Base-by-base conservation (phyloP, 2,329 filamentous ascomycete genomes). In the Sclerotinia minor region DNA sequence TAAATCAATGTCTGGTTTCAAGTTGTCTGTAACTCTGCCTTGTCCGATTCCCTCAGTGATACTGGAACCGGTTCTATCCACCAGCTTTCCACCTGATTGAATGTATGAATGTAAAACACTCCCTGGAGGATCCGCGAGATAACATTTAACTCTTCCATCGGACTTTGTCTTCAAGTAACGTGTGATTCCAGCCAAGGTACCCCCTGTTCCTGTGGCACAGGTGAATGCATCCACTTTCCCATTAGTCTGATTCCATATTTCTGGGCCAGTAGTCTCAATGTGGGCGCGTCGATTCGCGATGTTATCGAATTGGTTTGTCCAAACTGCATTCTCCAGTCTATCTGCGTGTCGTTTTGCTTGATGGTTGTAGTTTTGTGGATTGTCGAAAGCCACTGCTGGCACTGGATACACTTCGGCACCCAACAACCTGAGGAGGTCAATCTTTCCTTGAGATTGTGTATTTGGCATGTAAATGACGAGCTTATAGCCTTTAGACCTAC, bases 301-400 rank as follows among this genome's bases (percentile, higher is more conserved):
- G 82, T 99, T 99, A 79, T 99, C 95, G 81, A 99, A 99, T 81
- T 99, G 95, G 80, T 99, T 96, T 55, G 95, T 99, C 95, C 95
- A 99, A 19, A 98, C 94, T 11, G 94, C 93, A 75, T 95, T 95
- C 21, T 92, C 89, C 60, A 96, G 81, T 3, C 83, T 79, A 78
- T 95, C 93, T n/a, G 95, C 95, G 80, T 98, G 94, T 53, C 94
- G 84, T 69, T 85, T 86, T 5, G 95, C 95, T 83, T 97, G 94
- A 81, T 98, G 94, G 81, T 99, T 99, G 84, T 98, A 99, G 81
- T 99, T 99, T 55, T 93, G 83, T 21, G 93, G 92, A 82, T 98
- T 92, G 71, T 98, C 94, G 76, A 96, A 98, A 4, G 95, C 90
- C 21, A 98, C 95, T 9, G 94, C 95, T 21, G 95, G 95, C 0